Conservation (phyloP, 2,329 filamentous ascomycete genomes). For the Lachnellula subtilissima region DNA sequence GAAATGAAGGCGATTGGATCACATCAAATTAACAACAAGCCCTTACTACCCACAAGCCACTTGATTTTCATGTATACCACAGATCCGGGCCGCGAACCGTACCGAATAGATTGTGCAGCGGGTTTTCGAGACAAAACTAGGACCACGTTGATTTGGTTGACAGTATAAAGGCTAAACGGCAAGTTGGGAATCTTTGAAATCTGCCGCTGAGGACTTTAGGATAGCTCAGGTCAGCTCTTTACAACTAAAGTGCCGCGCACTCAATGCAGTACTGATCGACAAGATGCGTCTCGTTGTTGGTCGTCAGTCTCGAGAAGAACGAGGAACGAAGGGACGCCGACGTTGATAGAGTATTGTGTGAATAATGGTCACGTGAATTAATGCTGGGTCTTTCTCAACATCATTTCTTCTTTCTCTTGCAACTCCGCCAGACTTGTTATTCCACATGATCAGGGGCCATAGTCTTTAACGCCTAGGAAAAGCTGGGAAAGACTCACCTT, state of each 20-base stretch:
- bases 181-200: neutral
- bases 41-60: neutral
- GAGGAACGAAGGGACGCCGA: too few species aligned
- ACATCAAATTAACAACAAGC: neutral
- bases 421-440: too few species aligned
- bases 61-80: conserved; percentile 3
- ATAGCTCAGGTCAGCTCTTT: too few species aligned
- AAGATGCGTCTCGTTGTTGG: neutral
- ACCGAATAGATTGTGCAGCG: conserved; percentile 4
- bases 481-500: too few species aligned
- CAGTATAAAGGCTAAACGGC: neutral
- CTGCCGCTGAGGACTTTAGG: neutral
- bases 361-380: too few species aligned
- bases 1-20: neutral
- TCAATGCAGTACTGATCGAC: neutral
- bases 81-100: conserved; percentile 9
- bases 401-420: too few species aligned
- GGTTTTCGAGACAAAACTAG: neutral
- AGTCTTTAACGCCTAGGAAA: too few species aligned
- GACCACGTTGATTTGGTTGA: neutral
- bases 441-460: too few species aligned
- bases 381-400: too few species aligned
- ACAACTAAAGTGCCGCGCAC: neutral
- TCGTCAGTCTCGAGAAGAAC: too few species aligned
- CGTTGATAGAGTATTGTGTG: too few species aligned